Base-by-base conservation (phyloP, 2,329 filamentous ascomycete species). In the Fusarium sp. region DNA sequence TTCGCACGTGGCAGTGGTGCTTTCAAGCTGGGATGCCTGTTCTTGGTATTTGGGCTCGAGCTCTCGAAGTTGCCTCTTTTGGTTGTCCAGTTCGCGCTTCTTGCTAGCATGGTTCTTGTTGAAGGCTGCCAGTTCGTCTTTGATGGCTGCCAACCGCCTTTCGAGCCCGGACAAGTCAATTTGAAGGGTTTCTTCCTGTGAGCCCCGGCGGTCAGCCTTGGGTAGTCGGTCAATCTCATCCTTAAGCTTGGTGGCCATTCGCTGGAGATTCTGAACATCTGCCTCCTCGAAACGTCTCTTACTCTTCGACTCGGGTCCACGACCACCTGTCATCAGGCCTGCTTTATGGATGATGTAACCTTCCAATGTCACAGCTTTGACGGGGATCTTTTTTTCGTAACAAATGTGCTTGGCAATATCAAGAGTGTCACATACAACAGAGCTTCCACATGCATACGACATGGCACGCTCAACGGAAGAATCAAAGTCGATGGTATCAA, bases 291-390 rank as follows among this genome's bases (percentile, higher is more conserved):
- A 98, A 58, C 93, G 89, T 64, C 94, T 92, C 72, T 94, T 93
- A 66, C 91, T 90, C 80, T 93, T 93, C 51, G 91, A 88, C 49
- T 92, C 90, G 2, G 91, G 91, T 35, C 94, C 92, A 69, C 94
- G 92, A 73, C 96, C 96, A 86, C 96, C 96, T 54, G 96, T 98
- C 92, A 99, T 98, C 59, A 97, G 87, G 78, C 96, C 96, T 49
- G 93, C 94, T 80, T 98, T 98, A 84, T 97, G 94, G 72, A 99
- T 98, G 68, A 99, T 92, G 60, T 92, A 95, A n/a, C 96, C 96
- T 78, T 98, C 95, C 18, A 98, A 83, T 1, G 95, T 97, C 18
- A 99, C 95, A 10, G 95, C 95, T 81, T 98, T 98, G 59, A 97
- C 95, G 66, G 95, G 93, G 37, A 98, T 91, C 37, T 89, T 91